phyloP scores from a whole-genome alignment of 371 early-diverging fungal species.

The Nematocida sp. region DNA sequence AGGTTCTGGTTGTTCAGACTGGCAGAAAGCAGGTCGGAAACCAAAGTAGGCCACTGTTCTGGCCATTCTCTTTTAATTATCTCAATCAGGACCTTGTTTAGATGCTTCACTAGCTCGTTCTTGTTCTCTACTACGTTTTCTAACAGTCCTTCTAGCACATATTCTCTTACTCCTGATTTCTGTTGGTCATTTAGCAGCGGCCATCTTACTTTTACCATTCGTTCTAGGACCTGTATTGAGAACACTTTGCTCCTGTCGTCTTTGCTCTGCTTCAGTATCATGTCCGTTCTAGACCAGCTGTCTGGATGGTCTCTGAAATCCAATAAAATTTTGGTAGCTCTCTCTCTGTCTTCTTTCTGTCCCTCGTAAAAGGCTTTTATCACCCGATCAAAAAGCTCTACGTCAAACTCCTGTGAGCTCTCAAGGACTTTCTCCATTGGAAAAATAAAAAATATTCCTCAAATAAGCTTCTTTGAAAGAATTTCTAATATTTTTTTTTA shows the following conservation, averaged over 20 bases:
- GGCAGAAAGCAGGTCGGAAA: slow-evolving; percentile 85
- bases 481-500: slow-evolving; percentile 31
- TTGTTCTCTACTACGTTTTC: slow-evolving; percentile 43
- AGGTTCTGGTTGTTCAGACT: slow-evolving; percentile 78
- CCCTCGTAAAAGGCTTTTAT: slow-evolving; percentile 41
- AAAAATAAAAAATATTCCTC: slow-evolving; percentile 33
- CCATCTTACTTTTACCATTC: slow-evolving; percentile 90
- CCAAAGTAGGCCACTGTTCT: slow-evolving; percentile 93
- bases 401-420: slow-evolving; percentile 55
- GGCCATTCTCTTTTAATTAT: slow-evolving; percentile 99
- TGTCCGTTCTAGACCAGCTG: slow-evolving; percentile 86
- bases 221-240: slow-evolving; percentile 87
- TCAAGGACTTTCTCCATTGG: slow-evolving; percentile 62
- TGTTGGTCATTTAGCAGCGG: slow-evolving; percentile 79
- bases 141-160: slow-evolving; percentile 55
- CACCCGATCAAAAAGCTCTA: slow-evolving; percentile 59
- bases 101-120: slow-evolving; percentile 56
- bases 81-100: slow-evolving; percentile 65
- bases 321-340: slow-evolving; percentile 66
- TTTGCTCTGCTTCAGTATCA: slow-evolving; percentile 77
- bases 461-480: too few species aligned
- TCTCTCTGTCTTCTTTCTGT: slow-evolving; percentile 32
- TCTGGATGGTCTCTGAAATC: slow-evolving; percentile 91
- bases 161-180: slow-evolving; percentile 70
- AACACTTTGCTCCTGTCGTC: slow-evolving; percentile 78